Evolutionary conservation across 2,329 filamentous ascomycete species (phyloP), one percentile per base, ranked within the genome.

Genomic region (Sporothrix variecibatus): DNA sequence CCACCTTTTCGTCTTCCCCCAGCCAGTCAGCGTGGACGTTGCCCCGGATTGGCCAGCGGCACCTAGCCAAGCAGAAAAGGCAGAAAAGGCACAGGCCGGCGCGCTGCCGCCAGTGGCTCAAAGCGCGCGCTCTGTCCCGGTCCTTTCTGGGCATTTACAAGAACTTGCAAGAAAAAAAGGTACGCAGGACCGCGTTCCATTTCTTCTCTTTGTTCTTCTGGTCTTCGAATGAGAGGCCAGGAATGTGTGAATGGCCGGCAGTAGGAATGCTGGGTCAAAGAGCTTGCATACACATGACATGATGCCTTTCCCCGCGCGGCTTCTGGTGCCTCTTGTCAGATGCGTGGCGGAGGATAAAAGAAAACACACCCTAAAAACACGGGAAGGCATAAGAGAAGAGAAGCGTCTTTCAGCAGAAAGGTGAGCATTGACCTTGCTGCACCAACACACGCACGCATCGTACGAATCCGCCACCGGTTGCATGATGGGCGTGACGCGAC

Each of bases 121-220:
- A 73, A 73, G 71, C 71, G 62, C 71, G 71, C 71, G 43, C 71
- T 65, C 71, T 38, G 70, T 49, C 60, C 60, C 60, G 60, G 28
- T 38, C 31, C 28, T 64, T 60, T 23, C 56, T 60, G 26, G 26
- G 9, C 26, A 58, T 11, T 58, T 58, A 20, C 43, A 49, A 49
- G 43, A 28, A 11, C 34, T 2, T 34, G 34, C 34, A 20, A 49
- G 15, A 6, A 20, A 43, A 43, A 43, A 43, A 40, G 40, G 40
- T 43, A 43, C 40, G 40, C 40, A 43, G 40, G 40, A 43, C 40
- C 3, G 58, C 20, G 17, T 23, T 38, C 17, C 60, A n/a, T n/a
- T 40, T 64, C 60, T 65, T 65, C 34, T 65, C 9, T 15, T 28
- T 46, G 62, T 46, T 46, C 62, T 20, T 67, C 43, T 67, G 60